A percentile compares a stretch with the other conserved stretches of the same genome.
phyloP scores from a whole-genome alignment of 148 eudicot genomes.

The Polygonum maritimum region DNA sequence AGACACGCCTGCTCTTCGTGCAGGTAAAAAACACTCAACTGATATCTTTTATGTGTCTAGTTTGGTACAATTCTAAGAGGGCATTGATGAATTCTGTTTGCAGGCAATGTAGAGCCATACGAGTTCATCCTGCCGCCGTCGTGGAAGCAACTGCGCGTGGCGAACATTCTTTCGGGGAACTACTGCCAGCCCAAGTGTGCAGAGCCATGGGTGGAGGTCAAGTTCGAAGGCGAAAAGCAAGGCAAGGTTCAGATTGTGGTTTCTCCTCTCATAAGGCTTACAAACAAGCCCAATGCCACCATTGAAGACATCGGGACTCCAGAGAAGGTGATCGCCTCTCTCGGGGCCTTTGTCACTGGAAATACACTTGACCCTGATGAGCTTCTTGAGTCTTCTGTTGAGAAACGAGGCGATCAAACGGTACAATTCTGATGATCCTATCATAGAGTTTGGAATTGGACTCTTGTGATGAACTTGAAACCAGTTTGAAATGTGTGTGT shows the following conservation, averaged over 20 bases:
- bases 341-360: constrained; percentile 95
- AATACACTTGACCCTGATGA: constrained; percentile 76
- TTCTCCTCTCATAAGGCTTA: constrained; percentile 82
- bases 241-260: constrained; percentile 92
- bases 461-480: neutral
- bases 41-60: no score
- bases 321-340: constrained; percentile 83
- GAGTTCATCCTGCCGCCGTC: constrained; percentile 78
- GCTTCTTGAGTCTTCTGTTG: constrained; percentile 55
- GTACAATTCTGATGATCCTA: constrained; percentile 26
- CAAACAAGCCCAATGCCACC: constrained; percentile 82
- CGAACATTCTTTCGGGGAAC: constrained; percentile 89
- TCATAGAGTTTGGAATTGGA: no score
- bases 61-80: neutral
- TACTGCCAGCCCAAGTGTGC: constrained; percentile 99
- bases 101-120: constrained; percentile 97
- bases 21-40: constrained; percentile 34
- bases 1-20: constrained; percentile 99
- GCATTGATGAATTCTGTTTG: neutral
- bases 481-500: neutral
- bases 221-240: constrained; percentile 81
- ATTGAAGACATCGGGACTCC: constrained; percentile 93
- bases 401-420: constrained; percentile 78
- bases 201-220: constrained; percentile 97
- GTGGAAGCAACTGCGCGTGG: constrained; percentile 82